These are phyloP conservation scores for Silene conica DNA, from an alignment of 148 eudicot species.

Conservation along the genomic window DNA sequence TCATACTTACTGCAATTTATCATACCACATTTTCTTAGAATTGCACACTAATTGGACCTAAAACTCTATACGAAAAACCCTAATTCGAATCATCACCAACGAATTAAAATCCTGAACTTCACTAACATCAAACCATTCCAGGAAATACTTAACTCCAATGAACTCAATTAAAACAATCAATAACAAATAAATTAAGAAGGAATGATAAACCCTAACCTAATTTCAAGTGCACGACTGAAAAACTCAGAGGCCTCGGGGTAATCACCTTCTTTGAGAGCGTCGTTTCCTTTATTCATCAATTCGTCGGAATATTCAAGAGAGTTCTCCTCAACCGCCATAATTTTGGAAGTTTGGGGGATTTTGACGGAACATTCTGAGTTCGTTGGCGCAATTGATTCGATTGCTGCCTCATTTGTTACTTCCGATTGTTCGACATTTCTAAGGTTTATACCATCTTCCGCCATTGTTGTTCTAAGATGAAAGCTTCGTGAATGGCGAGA, in stretches of 20 bases:
- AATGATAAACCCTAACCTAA: constrained; percentile 61
- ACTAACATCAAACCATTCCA: not conserved
- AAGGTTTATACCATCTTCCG: constrained; percentile 17
- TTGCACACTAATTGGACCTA: not conserved
- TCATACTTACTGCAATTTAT: not conserved
- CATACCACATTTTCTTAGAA: not conserved
- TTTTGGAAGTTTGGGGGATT: constrained; percentile 34
- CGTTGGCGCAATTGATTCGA: constrained; percentile 32
- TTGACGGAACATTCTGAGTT: constrained; percentile 45
- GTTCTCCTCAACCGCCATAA: constrained; percentile 23
- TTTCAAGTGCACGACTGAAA: constrained; percentile 90
- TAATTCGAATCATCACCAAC: not conserved
- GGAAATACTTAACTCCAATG: not conserved
- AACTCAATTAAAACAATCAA: not conserved
- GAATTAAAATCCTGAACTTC: not conserved
- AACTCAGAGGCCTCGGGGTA: constrained; percentile 66
- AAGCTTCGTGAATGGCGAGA: not conserved
- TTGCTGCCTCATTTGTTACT: constrained; percentile 42
- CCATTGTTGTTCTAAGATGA: constrained; percentile 2
- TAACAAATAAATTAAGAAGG: not conserved
- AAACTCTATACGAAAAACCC: not conserved
- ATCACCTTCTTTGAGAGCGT: constrained; percentile 54
- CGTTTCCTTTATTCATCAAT: constrained; percentile 52
- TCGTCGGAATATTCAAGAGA: constrained; percentile 52
- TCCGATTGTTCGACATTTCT: constrained; percentile 25